Percentiles rank a stretch among this genome's conserved stretches.
These are phyloP conservation scores for Ceratocystis alfenasii DNA, from an alignment of 2,329 filamentous ascomycete species.

Conservation along the genomic window DNA sequence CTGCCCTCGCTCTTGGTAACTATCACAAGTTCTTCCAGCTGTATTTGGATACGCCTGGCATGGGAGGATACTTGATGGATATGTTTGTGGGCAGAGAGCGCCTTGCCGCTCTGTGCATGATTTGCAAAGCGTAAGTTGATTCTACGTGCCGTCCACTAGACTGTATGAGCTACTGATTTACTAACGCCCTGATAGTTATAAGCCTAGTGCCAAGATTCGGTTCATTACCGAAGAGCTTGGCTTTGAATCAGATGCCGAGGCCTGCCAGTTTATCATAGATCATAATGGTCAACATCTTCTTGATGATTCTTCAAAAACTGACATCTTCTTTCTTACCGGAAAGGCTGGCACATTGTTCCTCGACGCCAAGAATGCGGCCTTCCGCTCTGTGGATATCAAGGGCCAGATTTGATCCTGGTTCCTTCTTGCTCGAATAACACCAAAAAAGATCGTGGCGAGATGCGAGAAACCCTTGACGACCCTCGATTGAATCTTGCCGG, in stretches of 20 bases:
- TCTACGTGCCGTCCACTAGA: background rate
- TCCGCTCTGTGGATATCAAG: conserved; percentile 88
- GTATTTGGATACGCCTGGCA: conserved; percentile 85
- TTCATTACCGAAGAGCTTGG: conserved; percentile 93
- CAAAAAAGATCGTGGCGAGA: conserved; percentile 7
- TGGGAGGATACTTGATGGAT: conserved; percentile 98
- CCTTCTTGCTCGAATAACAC: background rate
- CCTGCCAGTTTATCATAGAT: conserved; percentile 79
- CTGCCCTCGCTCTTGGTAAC: conserved; percentile 82
- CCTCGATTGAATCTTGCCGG: background rate
- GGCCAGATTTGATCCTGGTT: conserved; percentile 59
- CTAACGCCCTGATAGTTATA: conserved; percentile 61
- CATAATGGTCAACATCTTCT: conserved; percentile 64
- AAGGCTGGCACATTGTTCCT: conserved; percentile 69
- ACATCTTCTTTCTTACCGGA: conserved; percentile 59
- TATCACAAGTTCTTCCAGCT: conserved; percentile 97
- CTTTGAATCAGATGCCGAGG: conserved; percentile 85
- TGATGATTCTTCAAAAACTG: conserved; percentile 40
- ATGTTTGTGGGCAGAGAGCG: conserved; percentile 96
- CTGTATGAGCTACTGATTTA: conserved; percentile 17
- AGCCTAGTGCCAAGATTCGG: conserved; percentile 74
- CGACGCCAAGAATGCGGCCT: conserved; percentile 56
- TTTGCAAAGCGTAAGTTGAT: conserved; percentile 82
- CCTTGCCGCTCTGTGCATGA: conserved; percentile 75
- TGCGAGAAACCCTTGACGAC: background rate